phyloP scores from a whole-genome alignment of 331 rosid species.

The Quercus lobata region DNA sequence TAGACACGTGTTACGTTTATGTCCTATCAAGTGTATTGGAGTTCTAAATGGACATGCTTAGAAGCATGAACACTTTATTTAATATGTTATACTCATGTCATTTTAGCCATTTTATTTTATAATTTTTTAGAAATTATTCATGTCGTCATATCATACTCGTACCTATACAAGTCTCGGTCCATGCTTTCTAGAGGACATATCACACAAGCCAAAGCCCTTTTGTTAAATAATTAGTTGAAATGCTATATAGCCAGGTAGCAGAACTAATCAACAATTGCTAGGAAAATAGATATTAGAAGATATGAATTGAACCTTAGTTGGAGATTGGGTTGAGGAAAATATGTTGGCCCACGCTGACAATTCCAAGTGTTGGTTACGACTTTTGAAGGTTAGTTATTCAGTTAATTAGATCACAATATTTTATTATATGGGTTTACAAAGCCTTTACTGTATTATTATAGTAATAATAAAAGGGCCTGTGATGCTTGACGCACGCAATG shows the following conservation, averaged over 20 bases:
- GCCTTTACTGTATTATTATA: too few species aligned
- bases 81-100: too few species aligned
- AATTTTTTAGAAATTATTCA: fast-evolving
- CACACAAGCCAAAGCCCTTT: background rate
- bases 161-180: fast-evolving
- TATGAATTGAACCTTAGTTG: background rate
- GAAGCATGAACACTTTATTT: too few species aligned
- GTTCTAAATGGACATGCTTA: too few species aligned
- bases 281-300: background rate
- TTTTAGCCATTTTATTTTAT: fast-evolving
- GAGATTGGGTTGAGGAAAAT: background rate
- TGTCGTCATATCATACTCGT: fast-evolving
- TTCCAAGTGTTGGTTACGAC: background rate
- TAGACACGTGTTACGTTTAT: too few species aligned
- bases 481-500: too few species aligned
- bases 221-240: background rate
- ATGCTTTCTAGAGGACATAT: too few species aligned
- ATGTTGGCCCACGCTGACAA: background rate
- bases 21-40: too few species aligned
- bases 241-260: background rate
- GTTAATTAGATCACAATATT: background rate
- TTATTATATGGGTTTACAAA: background rate
- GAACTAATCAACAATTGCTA: background rate
- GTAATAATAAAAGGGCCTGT: too few species aligned
- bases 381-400: background rate